Conservation (phyloP, 2,329 filamentous ascomycete genomes). For the Mycocentrospora acerina region DNA sequence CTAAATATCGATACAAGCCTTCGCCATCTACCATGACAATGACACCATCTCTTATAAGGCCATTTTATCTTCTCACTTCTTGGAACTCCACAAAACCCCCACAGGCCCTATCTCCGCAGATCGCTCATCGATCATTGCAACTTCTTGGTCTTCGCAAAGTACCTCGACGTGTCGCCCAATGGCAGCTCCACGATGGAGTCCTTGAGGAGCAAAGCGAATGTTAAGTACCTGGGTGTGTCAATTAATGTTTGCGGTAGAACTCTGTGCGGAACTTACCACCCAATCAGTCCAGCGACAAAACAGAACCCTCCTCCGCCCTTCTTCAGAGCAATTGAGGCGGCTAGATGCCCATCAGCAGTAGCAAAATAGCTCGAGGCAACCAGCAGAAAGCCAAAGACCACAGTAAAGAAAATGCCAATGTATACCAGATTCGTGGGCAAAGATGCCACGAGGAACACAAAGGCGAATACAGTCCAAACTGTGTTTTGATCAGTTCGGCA, state of each 20-base stretch:
- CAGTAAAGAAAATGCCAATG: slow-evolving; percentile 51
- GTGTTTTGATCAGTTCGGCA: slow-evolving; percentile 2
- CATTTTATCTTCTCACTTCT: too few species aligned
- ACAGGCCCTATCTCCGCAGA: too few species aligned
- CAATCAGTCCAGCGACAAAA: slow-evolving; percentile 50
- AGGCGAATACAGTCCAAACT: slow-evolving; percentile 52
- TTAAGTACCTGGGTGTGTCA: slow-evolving; percentile 22
- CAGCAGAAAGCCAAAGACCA: slow-evolving; percentile 49
- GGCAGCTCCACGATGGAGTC: slow-evolving; percentile 29
- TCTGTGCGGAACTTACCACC: slow-evolving; percentile 30
- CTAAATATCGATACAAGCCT: too few species aligned
- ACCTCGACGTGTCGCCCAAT: slow-evolving; percentile 27
- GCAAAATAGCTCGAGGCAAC: slow-evolving; percentile 51
- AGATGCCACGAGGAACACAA: slow-evolving; percentile 51
- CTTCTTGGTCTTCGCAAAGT: slow-evolving; percentile 26
- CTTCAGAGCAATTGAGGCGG: slow-evolving; percentile 41
- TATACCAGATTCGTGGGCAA: slow-evolving; percentile 52
- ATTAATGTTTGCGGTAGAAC: background rate
- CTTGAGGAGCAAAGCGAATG: slow-evolving; percentile 24
- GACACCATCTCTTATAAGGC: too few species aligned
- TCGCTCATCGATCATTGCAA: slow-evolving; percentile 1
- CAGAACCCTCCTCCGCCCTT: slow-evolving; percentile 51
- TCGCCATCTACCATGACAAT: slow-evolving; percentile 7
- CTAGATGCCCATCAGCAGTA: slow-evolving; percentile 45
- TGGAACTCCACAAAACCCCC: too few species aligned